Conservation (phyloP, 148 eudicot species). For the Rhododendron mucronatum region DNA sequence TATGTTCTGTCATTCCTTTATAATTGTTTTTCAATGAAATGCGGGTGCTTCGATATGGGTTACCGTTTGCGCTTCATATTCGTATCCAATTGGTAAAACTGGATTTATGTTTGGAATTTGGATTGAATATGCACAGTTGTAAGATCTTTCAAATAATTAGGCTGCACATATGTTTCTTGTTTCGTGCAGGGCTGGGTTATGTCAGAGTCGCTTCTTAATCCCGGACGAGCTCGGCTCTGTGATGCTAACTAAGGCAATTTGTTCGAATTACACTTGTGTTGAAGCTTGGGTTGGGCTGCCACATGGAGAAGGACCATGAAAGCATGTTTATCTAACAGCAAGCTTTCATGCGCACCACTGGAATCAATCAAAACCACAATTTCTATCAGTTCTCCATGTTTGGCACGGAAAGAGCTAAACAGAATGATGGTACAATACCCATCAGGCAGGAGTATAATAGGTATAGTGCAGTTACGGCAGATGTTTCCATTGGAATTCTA, state of each 20-base stretch:
- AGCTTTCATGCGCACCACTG: not conserved
- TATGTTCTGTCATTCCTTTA: not conserved
- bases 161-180: not conserved
- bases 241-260: constrained; percentile 14
- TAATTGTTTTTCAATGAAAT: not conserved
- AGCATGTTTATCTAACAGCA: not conserved
- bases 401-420: not conserved
- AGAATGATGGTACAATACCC: not conserved
- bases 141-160: not conserved
- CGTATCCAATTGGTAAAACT: not conserved
- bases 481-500: not conserved
- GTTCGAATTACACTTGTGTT: not conserved
- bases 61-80: not conserved
- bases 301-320: constrained; percentile 1
- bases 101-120: not conserved
- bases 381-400: not conserved
- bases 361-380: not conserved
- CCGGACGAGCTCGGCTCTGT: constrained; percentile 84
- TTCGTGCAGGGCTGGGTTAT: constrained; percentile 90
- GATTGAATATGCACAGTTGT: not conserved
- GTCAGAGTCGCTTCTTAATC: constrained; percentile 96
- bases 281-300: not conserved
- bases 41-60: not conserved
- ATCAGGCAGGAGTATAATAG: not conserved
- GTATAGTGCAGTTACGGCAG: not conserved